A percentile compares a stretch with the other conserved stretches of the same genome.
Conservation (phyloP, 768 basidiomycete genomes). For the Paxillus rubicundulus region DNA sequence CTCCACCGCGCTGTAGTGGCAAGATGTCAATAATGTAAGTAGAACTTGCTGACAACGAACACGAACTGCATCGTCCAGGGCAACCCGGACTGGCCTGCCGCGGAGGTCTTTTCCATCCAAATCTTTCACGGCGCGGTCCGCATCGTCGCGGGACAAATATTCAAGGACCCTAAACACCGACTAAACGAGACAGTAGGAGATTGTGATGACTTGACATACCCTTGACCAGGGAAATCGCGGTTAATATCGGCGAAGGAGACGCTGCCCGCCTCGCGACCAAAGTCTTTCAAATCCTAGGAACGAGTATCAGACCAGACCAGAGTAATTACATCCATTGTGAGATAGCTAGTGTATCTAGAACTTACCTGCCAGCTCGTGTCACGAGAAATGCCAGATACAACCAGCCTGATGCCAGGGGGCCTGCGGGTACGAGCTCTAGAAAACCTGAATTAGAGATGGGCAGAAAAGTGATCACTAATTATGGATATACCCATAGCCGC, state of each 20-base stretch:
- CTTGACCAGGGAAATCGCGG: conserved; percentile 79
- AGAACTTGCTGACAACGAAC: conserved; percentile 1
- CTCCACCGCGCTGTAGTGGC: conserved; percentile 52
- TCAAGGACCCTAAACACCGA: conserved; percentile 70
- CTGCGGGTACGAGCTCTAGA: conserved; percentile 65
- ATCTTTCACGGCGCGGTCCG: conserved; percentile 88
- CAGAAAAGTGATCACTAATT: conserved; percentile 3
- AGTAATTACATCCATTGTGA: conserved; percentile 8
- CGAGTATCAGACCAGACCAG: conserved; percentile 26
- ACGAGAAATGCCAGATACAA: conserved; percentile 86
- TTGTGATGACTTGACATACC: conserved; percentile 49
- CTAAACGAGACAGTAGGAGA: conserved; percentile 1
- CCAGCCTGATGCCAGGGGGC: conserved; percentile 78
- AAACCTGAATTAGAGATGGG: conserved; percentile 13
- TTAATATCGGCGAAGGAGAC: conserved; percentile 96
- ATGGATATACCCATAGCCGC: conserved; percentile 51
- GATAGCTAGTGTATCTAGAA: conserved; percentile 17
- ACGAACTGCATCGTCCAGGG: conserved; percentile 59
- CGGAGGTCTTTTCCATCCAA: conserved; percentile 87
- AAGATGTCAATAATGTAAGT: background rate
- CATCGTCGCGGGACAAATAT: conserved; percentile 84
- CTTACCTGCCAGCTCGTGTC: conserved; percentile 99
- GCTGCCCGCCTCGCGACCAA: conserved; percentile 89
- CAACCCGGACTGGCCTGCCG: conserved; percentile 74
- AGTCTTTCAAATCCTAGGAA: conserved; percentile 93